Percentiles rank a stretch among this genome's conserved stretches.
phyloP scores from a whole-genome alignment of 169 alveolate genomes.

The Babesia bovis region DNA sequence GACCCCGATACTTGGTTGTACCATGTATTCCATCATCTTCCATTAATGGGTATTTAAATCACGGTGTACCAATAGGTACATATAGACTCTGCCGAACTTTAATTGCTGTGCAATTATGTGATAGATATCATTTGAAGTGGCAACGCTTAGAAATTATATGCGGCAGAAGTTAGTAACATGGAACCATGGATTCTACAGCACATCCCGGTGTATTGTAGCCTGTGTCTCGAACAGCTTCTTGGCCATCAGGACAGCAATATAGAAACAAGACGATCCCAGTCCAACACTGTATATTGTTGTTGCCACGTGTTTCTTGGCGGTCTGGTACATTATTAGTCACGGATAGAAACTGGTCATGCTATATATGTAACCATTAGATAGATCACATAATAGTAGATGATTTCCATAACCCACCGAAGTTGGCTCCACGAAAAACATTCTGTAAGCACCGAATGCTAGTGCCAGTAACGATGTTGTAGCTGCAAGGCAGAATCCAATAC shows the following conservation, averaged over 20 bases:
- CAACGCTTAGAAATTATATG: too few relatives aligned
- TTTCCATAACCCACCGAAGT: neutral
- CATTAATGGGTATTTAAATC: too few relatives aligned
- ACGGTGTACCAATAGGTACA: too few relatives aligned
- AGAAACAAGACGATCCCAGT: conserved; percentile 2
- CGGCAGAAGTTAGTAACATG: too few relatives aligned
- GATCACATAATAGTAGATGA: neutral
- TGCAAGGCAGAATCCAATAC: conserved; percentile 20
- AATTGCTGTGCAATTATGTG: too few relatives aligned
- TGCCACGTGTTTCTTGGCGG: conserved; percentile 2
- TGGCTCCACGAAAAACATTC: neutral
- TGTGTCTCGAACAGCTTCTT: conserved; percentile 15
- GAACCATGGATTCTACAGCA: too few relatives aligned
- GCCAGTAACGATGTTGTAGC: conserved; percentile 11
- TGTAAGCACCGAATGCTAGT: conserved; percentile 17
- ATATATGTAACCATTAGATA: neutral
- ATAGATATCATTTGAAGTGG: too few relatives aligned
- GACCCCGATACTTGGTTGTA: too few relatives aligned
- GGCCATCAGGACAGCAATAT: conserved; percentile 7
- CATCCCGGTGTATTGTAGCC: too few relatives aligned
- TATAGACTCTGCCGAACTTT: too few relatives aligned
- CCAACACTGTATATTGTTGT: conserved; percentile 17
- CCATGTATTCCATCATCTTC: too few relatives aligned
- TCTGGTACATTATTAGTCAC: neutral
- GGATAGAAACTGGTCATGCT: neutral